These are phyloP conservation scores for Isabelozyma pseudorhagii DNA, from an alignment of 805 yeast genomes.

Conservation along the genomic window DNA sequence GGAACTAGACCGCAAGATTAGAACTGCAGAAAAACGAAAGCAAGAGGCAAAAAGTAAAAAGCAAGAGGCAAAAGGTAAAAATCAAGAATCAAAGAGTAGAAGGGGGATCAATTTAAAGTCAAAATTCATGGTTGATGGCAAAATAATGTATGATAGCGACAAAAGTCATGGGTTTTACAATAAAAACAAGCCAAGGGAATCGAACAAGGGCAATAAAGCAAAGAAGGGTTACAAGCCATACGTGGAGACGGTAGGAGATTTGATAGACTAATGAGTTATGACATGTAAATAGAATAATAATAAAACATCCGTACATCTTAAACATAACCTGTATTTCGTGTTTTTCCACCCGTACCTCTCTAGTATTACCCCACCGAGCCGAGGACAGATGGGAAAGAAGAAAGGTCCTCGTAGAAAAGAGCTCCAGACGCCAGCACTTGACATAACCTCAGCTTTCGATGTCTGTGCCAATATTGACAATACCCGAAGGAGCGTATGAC, in stretches of 20 bases:
- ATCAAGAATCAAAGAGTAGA: constrained; percentile 4
- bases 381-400: too few species aligned
- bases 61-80: constrained; percentile 8
- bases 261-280: constrained; percentile 14
- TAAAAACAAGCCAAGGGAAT: constrained; percentile 2
- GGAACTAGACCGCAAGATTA: constrained; percentile 44
- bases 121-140: constrained; percentile 9
- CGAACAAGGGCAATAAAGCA: not conserved
- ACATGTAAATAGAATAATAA: not conserved
- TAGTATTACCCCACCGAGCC: not conserved
- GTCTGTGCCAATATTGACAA: constrained; percentile 33
- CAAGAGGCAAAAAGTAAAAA: constrained; percentile 9
- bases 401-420: too few species aligned
- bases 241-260: constrained; percentile 21
- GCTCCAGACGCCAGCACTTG: not conserved
- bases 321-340: not conserved
- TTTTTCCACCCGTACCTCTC: not conserved
- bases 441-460: constrained; percentile 1
- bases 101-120: not conserved
- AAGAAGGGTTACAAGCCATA: constrained; percentile 11
- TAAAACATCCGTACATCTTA: not conserved
- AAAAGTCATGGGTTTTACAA: constrained; percentile 10
- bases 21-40: constrained; percentile 47
- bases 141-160: constrained; percentile 9
- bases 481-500: constrained; percentile 41